Conservation (phyloP, 257 asterid species). For the Solanum sejunctum region DNA sequence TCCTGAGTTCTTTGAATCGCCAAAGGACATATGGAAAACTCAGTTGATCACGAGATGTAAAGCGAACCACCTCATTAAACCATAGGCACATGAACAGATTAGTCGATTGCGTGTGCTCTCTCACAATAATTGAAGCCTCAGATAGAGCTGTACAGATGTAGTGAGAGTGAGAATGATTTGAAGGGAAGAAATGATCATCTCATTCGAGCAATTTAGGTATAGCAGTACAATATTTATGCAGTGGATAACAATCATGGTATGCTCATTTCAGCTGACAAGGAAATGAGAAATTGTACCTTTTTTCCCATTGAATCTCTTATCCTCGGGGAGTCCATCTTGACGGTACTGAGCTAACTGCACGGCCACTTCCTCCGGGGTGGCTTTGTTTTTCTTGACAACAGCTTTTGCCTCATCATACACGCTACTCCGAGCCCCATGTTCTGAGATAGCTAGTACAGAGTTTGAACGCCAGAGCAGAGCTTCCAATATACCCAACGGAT, state of each 20-base stretch:
- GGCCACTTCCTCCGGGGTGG: slow-evolving; percentile 89
- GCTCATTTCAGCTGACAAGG: not conserved
- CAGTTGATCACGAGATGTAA: slow-evolving; percentile 93
- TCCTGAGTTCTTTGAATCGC: slow-evolving; percentile 56
- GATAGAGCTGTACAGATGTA: slow-evolving; percentile 68
- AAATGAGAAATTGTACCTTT: slow-evolving; percentile 45
- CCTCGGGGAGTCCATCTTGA: slow-evolving; percentile 83
- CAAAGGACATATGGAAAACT: slow-evolving; percentile 91
- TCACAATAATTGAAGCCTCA: slow-evolving; percentile 95
- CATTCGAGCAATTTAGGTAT: not conserved
- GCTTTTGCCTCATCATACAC: slow-evolving; percentile 98
- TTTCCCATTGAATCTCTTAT: slow-evolving; percentile 84
- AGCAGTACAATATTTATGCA: not conserved
- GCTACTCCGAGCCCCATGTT: slow-evolving; percentile 98
- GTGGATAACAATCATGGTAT: not conserved
- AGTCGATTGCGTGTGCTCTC: slow-evolving; percentile 66
- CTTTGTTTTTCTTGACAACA: slow-evolving; percentile 88
- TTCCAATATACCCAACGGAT: slow-evolving; percentile 85
- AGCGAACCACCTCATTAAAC: slow-evolving; percentile 96
- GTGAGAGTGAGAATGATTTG: not conserved
- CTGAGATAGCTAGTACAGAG: slow-evolving; percentile 86
- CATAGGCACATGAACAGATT: slow-evolving; percentile 82
- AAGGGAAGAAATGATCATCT: not conserved
- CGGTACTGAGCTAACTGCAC: slow-evolving; percentile 78
- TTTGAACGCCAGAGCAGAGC: slow-evolving; percentile 87